These are phyloP conservation scores for Podila minutissima DNA, from an alignment of 192 early-diverging fungal species.

Conservation along the genomic window DNA sequence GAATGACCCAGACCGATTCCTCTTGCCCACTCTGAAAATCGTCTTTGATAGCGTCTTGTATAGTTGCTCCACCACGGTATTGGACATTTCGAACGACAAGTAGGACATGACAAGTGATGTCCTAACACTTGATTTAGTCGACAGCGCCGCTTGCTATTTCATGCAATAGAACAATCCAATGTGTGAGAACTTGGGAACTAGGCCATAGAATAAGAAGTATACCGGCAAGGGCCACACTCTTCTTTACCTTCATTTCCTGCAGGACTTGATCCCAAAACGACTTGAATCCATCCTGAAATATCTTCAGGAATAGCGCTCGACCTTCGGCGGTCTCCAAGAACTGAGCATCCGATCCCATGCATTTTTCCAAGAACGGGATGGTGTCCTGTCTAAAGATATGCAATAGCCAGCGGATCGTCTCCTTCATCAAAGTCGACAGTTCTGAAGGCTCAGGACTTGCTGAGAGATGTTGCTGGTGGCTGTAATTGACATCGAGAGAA, in stretches of 20 bases:
- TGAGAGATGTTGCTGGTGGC: neutral
- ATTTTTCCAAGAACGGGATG: constrained; percentile 53
- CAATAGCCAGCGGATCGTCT: constrained; percentile 37
- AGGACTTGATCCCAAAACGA: constrained; percentile 52
- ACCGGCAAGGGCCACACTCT: too few relatives aligned
- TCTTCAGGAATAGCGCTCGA: constrained; percentile 34
- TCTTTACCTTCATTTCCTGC: constrained; percentile 35
- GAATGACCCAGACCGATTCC: constrained; percentile 47
- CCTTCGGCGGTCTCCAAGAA: constrained; percentile 38
- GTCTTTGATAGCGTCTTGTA: constrained; percentile 40
- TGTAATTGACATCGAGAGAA: neutral
- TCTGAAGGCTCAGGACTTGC: constrained; percentile 10
- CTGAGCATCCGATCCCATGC: constrained; percentile 49
- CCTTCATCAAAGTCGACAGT: constrained; percentile 25
- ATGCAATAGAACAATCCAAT: neutral
- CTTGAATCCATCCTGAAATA: constrained; percentile 47
- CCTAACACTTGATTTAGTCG: constrained; percentile 7
- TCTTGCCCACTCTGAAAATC: constrained; percentile 31
- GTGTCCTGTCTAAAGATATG: constrained; percentile 44
- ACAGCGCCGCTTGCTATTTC: neutral
- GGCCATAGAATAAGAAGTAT: neutral
- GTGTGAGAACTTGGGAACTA: neutral
- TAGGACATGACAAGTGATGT: constrained; percentile 29
- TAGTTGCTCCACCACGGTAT: constrained; percentile 23
- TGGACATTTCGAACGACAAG: constrained; percentile 33